These are phyloP conservation scores for Oryza longistaminata DNA, from an alignment of 176 grass and related monocot genomes.

Conservation along the genomic window DNA sequence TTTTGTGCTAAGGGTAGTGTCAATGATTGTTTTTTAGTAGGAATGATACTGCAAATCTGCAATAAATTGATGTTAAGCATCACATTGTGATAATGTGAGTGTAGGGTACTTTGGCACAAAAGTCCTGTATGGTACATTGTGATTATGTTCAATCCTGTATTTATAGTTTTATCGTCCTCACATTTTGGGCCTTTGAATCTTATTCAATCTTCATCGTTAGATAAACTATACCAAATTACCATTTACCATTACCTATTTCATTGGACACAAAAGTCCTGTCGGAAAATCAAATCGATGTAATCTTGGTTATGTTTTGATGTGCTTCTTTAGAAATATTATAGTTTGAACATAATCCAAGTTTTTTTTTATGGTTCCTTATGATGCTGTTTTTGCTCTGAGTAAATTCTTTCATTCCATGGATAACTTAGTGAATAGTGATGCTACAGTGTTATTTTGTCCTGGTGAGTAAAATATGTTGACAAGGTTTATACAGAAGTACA, in stretches of 20 bases:
- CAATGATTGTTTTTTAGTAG: not conserved
- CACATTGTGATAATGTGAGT: not conserved
- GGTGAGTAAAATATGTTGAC: slow-evolving; percentile 16
- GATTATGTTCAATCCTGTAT: not conserved
- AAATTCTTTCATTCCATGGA: not conserved
- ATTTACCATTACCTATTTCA: not conserved
- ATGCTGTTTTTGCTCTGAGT: slow-evolving; percentile 3
- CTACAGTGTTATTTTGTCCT: slow-evolving; percentile 1
- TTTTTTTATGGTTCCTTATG: not conserved
- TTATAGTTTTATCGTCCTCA: slow-evolving; percentile 16
- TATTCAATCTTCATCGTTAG: not conserved
- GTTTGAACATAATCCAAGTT: not conserved
- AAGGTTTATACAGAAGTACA: not conserved
- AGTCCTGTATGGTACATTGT: not conserved
- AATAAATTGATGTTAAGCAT: not conserved
- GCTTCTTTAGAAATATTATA: not conserved
- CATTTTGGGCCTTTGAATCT: not conserved
- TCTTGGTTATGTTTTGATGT: not conserved
- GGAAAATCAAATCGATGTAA: slow-evolving; percentile 4
- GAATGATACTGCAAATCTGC: not conserved
- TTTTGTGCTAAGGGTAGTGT: not conserved
- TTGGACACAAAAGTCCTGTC: slow-evolving; percentile 5
- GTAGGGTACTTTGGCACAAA: not conserved
- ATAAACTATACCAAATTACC: not conserved
- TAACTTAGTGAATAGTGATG: not conserved